phyloP scores from a whole-genome alignment of 441 rosid species.

The Eruca vesicaria region DNA sequence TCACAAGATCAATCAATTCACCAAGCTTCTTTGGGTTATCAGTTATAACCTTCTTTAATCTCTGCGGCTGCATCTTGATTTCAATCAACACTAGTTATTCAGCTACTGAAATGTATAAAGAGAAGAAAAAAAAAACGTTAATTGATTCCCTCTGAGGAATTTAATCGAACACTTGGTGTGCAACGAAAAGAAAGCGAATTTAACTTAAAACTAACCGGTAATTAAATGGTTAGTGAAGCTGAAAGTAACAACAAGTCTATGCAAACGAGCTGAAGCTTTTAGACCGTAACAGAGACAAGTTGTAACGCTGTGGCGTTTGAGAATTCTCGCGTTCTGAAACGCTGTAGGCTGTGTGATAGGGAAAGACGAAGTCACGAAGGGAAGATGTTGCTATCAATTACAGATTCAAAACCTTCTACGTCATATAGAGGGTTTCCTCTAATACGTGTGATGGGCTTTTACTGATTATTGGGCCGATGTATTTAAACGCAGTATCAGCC shows the following conservation, averaged over 20 bases:
- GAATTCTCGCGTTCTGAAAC: neutral
- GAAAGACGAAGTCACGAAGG: neutral
- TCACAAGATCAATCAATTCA: constrained; percentile 77
- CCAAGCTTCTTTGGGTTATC: constrained; percentile 83
- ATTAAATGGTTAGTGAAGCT: neutral
- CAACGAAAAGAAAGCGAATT: neutral
- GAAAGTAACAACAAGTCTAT: neutral
- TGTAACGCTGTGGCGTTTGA: neutral
- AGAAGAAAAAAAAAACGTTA: neutral
- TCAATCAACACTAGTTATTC: neutral
- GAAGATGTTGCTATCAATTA: no score
- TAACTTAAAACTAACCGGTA: neutral
- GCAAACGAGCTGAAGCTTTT: neutral
- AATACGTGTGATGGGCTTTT: neutral
- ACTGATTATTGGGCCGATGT: neutral
- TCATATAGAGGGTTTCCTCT: neutral
- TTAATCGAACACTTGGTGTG: constrained; percentile 34
- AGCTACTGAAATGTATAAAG: neutral
- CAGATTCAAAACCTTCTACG: neutral
- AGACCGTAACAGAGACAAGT: neutral
- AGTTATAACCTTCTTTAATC: constrained; percentile 57
- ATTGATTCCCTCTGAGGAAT: constrained; percentile 9
- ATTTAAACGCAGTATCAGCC: neutral
- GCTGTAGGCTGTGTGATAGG: neutral
- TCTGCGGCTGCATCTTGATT: constrained; percentile 60